Conservation (phyloP, 1,139 yeast species). For the Nematodospora anomalae region DNA sequence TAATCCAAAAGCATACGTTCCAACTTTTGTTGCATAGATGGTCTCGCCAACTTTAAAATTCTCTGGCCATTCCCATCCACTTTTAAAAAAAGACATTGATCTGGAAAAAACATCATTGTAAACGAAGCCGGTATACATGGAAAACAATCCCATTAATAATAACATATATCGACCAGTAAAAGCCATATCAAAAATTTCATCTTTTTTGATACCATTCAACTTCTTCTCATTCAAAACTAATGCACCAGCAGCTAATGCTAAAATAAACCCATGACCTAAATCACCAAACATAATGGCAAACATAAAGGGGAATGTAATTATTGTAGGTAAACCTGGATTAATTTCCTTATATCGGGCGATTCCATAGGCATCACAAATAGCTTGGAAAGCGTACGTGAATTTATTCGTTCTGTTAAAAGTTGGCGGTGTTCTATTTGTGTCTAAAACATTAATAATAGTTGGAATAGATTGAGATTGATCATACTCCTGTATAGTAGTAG, state of each 20-base stretch:
- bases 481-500: conserved; percentile 32
- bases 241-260: conserved; percentile 57
- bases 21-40: conserved; percentile 53
- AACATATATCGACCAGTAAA: conserved; percentile 72
- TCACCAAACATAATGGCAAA: conserved; percentile 90
- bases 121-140: conserved; percentile 75
- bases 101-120: conserved; percentile 78
- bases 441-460: conserved; percentile 65
- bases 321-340: conserved; percentile 78
- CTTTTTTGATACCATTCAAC: conserved; percentile 61
- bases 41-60: conserved; percentile 58
- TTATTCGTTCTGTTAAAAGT: conserved; percentile 77
- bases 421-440: conserved; percentile 72
- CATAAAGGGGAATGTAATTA: conserved; percentile 82
- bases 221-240: conserved; percentile 63
- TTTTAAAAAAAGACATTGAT: conserved; percentile 68
- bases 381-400: conserved; percentile 74
- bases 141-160: conserved; percentile 71
- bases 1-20: conserved; percentile 66
- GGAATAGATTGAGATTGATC: conserved; percentile 51
- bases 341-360: conserved; percentile 75
- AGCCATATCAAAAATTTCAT: conserved; percentile 83
- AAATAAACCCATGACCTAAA: conserved; percentile 73
- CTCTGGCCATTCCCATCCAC: conserved; percentile 79
- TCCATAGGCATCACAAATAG: conserved; percentile 80